These are phyloP conservation scores for Ascochyta rabiei DNA, from an alignment of 2,329 filamentous ascomycete species.

Conservation along the genomic window DNA sequence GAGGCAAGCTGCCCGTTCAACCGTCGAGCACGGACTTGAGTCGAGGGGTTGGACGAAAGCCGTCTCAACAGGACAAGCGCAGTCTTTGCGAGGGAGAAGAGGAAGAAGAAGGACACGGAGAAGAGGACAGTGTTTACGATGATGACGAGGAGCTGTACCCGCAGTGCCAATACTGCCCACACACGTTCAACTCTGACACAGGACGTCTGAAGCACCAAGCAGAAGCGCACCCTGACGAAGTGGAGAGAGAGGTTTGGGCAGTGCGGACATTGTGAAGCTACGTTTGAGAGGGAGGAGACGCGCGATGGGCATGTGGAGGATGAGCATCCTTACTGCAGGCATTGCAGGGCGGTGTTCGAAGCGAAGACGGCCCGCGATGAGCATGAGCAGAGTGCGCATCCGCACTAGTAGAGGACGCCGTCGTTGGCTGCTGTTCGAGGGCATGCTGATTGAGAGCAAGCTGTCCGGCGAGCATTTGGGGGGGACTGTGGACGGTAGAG, in stretches of 20 bases:
- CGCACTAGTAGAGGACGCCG: not conserved
- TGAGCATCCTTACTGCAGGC: not conserved
- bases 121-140: too few species aligned
- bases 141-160: not conserved
- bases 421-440: not conserved
- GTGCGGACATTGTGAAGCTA: not conserved
- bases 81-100: too few species aligned
- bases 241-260: too few species aligned
- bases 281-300: not conserved
- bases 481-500: too few species aligned
- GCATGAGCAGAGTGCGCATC: not conserved
- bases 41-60: not conserved
- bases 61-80: too few species aligned
- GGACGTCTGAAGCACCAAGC: not conserved
- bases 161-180: not conserved
- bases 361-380: not conserved
- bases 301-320: not conserved
- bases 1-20: not conserved
- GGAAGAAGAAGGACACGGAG: too few species aligned
- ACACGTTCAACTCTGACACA: not conserved
- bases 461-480: too few species aligned
- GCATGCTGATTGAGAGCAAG: too few species aligned
- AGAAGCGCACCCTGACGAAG: not conserved
- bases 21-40: not conserved
- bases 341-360: not conserved